These are phyloP conservation scores for Pseudogymnoascus sp. DNA, from an alignment of 2,329 filamentous ascomycete species.

Conservation along the genomic window DNA sequence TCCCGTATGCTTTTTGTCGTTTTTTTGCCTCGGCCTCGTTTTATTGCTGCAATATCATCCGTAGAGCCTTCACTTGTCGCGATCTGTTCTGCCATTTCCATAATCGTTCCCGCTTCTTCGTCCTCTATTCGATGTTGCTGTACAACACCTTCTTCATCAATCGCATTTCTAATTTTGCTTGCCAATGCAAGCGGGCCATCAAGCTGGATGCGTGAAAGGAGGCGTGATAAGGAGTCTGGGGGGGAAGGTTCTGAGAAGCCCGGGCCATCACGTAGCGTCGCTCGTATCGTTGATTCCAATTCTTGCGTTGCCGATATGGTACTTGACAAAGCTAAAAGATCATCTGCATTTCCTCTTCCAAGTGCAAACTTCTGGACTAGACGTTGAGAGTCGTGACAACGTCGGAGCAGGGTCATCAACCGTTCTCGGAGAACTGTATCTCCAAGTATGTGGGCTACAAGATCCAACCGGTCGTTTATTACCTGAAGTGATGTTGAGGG, in stretches of 20 bases:
- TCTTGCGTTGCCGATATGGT: constrained; percentile 69
- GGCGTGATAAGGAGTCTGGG: constrained; percentile 32
- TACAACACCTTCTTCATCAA: constrained; percentile 86
- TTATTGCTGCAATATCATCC: constrained; percentile 42
- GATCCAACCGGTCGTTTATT: constrained; percentile 71
- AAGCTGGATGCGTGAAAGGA: constrained; percentile 55
- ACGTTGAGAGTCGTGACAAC: constrained; percentile 78
- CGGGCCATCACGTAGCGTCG: constrained; percentile 12
- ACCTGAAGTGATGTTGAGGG: constrained; percentile 78
- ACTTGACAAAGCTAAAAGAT: constrained; percentile 72
- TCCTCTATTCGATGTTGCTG: constrained; percentile 72
- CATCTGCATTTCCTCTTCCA: constrained; percentile 84
- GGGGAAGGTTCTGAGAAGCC: background rate
- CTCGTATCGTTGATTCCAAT: constrained; percentile 44
- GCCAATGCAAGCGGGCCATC: constrained; percentile 61
- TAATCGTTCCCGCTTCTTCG: constrained; percentile 59
- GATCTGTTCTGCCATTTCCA: constrained; percentile 65
- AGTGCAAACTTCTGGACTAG: constrained; percentile 91
- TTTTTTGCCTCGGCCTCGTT: constrained; percentile 34
- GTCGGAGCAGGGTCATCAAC: constrained; percentile 58
- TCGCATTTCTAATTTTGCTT: constrained; percentile 61
- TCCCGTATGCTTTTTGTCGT: constrained; percentile 42
- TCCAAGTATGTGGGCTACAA: constrained; percentile 67
- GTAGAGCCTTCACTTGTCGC: constrained; percentile 56
- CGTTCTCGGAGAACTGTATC: constrained; percentile 61